Conservation (phyloP, 345 rosid genomes). For the Citrus reticulata region DNA sequence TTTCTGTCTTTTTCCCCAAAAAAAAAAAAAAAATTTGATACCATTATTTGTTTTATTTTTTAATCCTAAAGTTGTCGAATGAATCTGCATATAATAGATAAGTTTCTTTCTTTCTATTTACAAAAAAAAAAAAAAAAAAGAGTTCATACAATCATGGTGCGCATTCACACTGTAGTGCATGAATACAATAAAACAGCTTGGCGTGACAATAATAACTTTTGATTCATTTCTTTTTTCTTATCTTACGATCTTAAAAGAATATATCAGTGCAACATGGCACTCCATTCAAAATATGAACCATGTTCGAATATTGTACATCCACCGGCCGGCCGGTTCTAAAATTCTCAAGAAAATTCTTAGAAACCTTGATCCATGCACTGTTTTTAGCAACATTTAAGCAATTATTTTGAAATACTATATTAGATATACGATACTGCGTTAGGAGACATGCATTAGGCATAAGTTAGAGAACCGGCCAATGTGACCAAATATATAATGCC, state of each 20-base stretch:
- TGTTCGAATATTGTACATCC: background rate
- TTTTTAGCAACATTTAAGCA: background rate
- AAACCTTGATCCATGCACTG: background rate
- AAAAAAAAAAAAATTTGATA: no score
- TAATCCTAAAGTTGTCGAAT: background rate
- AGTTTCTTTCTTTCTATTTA: background rate
- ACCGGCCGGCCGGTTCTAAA: background rate
- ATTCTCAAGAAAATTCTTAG: background rate
- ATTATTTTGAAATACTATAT: background rate
- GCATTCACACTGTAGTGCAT: slow-evolving; percentile 19
- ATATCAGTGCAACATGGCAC: background rate
- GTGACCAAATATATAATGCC: background rate
- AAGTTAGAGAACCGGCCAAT: background rate
- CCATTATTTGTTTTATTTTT: background rate
- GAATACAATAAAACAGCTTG: slow-evolving; percentile 25
- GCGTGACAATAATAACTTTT: slow-evolving; percentile 16
- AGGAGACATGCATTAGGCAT: background rate
- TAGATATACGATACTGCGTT: background rate
- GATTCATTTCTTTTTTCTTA: background rate
- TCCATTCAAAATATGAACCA: background rate
- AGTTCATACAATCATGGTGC: slow-evolving; percentile 23
- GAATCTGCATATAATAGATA: background rate
- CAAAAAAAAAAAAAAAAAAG: no score
- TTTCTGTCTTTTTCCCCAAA: no score
- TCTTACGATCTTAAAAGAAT: background rate